Base-by-base conservation (phyloP, 805 yeast species). In the Suhomyces prunicola region DNA sequence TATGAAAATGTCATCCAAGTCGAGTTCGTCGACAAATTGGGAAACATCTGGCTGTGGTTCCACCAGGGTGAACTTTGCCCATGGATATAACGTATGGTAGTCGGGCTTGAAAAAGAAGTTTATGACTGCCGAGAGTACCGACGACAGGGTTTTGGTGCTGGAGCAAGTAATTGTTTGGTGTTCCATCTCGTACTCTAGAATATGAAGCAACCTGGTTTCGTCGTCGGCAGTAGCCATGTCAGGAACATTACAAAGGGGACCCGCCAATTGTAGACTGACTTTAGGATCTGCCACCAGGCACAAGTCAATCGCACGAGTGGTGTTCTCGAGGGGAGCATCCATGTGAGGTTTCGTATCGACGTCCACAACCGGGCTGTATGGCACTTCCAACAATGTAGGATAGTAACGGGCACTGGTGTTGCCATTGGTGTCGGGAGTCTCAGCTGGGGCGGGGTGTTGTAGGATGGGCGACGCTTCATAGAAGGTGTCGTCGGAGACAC, bases 381-480 rank as follows among this genome's bases (percentile, higher is more conserved):
- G 19, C 40, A 56, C 60, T 4, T 49, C 27, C 17, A 55, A 31
- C 17, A 57, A 48, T 1, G 60, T 48, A 6, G 58, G 57, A 46
- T 47, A 54, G 41, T 19, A 19, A 2, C 19, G 19, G 19, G n/a
- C n/a, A n/a, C 19, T 19, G 19, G 19, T 19, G 19, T 19, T 19
- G 19, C 19, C 19, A 19, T 19, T 19, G 19, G 19, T 19, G 19
- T 2, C 19, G 46, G 12, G 10, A 2, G 31, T 29, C 31, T 29
- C 31, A n/a, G n/a, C n/a, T 7, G 40, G 42, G 19, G 7, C 12
- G 9, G 6, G 23, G 7, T 17, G 13, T 26, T 23, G 39, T 49
- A 58, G 19, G 5, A 50, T 58, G 8, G 64, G 59, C 4, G 61
- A 57, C n/a, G 65, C 49, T 46, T 60, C 65, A 33, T 58, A 61